Conservation (phyloP, 225 moss, liverwort and hornwort species). For the Antitrichia curtipendula region DNA sequence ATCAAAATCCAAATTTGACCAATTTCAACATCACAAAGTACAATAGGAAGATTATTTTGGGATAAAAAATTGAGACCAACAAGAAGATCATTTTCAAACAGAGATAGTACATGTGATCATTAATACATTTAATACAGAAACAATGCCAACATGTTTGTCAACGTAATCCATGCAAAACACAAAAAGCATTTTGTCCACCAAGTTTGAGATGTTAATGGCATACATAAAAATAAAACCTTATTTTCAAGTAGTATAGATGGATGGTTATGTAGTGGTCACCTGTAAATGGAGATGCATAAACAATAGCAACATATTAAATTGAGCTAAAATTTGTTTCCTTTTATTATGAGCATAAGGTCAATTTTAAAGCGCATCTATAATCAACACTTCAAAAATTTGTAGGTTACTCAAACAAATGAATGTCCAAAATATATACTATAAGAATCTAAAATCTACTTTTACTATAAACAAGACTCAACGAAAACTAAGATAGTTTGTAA, state of each 20-base stretch:
- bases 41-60: no score
- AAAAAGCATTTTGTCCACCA: accelerated
- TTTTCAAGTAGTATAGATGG: neutral
- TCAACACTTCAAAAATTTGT: no score
- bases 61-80: no score
- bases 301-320: neutral
- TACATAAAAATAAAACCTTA: neutral
- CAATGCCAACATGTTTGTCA: neutral
- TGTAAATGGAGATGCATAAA: neutral
- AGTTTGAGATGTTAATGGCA: neutral
- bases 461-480: neutral
- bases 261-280: neutral
- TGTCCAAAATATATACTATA: neutral
- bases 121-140: neutral
- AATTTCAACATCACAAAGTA: no score
- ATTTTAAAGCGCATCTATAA: neutral
- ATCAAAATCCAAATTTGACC: no score
- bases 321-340: neutral
- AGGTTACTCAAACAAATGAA: neutral
- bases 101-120: neutral
- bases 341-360: neutral
- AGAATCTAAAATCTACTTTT: neutral
- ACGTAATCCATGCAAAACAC: accelerated
- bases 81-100: no score
- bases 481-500: neutral